phyloP scores from a whole-genome alignment of 805 yeast species.

The Metschnikowia kunwiensis region DNA sequence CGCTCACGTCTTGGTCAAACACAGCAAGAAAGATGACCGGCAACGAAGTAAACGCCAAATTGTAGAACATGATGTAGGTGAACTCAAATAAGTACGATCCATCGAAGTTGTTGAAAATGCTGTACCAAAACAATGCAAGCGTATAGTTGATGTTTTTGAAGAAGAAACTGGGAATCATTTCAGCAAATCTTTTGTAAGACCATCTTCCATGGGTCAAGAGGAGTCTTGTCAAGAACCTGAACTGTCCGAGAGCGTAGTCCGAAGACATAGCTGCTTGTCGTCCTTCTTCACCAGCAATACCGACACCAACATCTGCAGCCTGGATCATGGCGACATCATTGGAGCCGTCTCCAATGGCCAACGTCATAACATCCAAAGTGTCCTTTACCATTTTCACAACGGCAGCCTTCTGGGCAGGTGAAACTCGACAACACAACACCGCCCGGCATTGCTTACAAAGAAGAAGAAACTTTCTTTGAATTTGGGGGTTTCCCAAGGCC shows the following conservation, averaged over 20 bases:
- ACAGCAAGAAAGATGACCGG: conserved; percentile 74
- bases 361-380: conserved; percentile 66
- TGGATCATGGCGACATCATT: conserved; percentile 88
- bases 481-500: conserved; percentile 38
- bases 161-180: conserved; percentile 76
- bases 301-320: conserved; percentile 81
- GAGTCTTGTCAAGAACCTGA: conserved; percentile 61
- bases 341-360: conserved; percentile 85
- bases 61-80: conserved; percentile 74
- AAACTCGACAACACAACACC: conserved; percentile 80
- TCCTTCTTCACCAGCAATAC: conserved; percentile 87
- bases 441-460: conserved; percentile 73
- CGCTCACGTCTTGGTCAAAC: conserved; percentile 73
- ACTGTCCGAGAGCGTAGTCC: conserved; percentile 81
- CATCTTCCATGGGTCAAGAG: conserved; percentile 80
- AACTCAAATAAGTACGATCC: conserved; percentile 76
- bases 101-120: conserved; percentile 64
- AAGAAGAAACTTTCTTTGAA: conserved; percentile 53
- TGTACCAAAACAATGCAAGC: conserved; percentile 73
- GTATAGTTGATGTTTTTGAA: conserved; percentile 76
- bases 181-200: conserved; percentile 72
- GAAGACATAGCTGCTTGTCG: conserved; percentile 85
- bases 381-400: conserved; percentile 67
- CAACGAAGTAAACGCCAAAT: conserved; percentile 75
- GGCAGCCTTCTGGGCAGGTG: conserved; percentile 79